Base-by-base conservation (phyloP, 108 stramenopile species). In the Cafeteria roenbergensis region DNA sequence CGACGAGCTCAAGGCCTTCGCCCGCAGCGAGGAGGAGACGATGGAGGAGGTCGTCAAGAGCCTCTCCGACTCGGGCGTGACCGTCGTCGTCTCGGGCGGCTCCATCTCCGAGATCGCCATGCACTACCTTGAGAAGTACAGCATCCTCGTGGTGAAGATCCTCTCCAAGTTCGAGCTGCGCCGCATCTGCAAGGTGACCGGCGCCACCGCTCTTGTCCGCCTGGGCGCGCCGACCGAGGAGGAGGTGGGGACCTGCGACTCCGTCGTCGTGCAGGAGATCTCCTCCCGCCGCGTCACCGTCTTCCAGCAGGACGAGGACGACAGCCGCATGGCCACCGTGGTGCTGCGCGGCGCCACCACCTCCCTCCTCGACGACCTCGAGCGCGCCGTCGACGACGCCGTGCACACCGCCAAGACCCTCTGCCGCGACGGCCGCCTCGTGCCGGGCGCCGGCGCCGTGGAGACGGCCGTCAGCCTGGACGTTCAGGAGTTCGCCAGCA, bases 91-190 rank as follows among this genome's bases (percentile, higher is more conserved):
- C 51, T 75, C 85, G 9, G 89, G 90, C 27, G 96, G 96, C 20
- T 84, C 81, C 59, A 80, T 98, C 38, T 83, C 79, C 38, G 93
- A 90, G 72, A 91, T 93, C 90, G 94, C 94, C 42, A 57, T 94
- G 74, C 96, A 98, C 73, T 98, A 92, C 71, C 82, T 97, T 58
- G 89, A 95, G 67, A 73, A 88, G 76, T 93, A 93, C 81, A 79
- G 82, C 30, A 65, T 99, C 74, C 80, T 99, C 70, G 86, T 82
- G 63, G 63, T 99, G 50, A 89, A 88, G 74, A 79, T 95, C 66
- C 72, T 73, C 33, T 87, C 86, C 77, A 99, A 96, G 84, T 99
- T 91, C 90, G 94, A 99, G 78, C 75, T 99, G 59, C 82, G 97
- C 34, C 82, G 97, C 38, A 67, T 99, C 51, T 96, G 94, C 72